Conservation (phyloP, 139 green algal genomes). For the Micractinium sp. region DNA sequence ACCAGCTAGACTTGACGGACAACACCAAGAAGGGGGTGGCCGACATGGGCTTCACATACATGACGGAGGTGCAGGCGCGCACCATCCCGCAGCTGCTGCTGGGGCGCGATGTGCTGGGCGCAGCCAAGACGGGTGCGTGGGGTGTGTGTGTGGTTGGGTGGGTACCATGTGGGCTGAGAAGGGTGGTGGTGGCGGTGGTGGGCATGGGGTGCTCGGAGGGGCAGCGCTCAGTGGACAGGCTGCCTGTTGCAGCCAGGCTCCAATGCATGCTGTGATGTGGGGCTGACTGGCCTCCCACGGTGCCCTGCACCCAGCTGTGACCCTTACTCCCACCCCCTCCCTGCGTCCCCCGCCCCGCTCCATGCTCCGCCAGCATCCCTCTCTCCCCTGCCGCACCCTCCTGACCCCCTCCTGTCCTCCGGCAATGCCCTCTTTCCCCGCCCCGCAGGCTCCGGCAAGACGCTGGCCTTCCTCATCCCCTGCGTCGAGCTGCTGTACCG, state of each 20-base stretch:
- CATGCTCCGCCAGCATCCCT: not conserved
- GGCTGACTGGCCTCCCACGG: not conserved
- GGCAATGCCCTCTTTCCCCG: not conserved
- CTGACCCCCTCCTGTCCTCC: not conserved
- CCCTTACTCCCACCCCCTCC: too few species aligned
- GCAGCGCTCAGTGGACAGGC: too few species aligned
- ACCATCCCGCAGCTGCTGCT: slow-evolving; percentile 92
- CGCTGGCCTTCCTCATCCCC: slow-evolving; percentile 97
- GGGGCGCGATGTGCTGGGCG: slow-evolving; percentile 93
- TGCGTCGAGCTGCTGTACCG: slow-evolving; percentile 91
- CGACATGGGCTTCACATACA: slow-evolving; percentile 85
- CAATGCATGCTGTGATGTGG: not conserved
- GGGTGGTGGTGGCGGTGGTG: not conserved
- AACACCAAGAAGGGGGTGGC: slow-evolving; percentile 67
- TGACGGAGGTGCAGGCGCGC: slow-evolving; percentile 97
- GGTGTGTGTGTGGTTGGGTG: not conserved
- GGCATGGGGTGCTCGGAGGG: not conserved
- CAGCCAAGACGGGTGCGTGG: slow-evolving; percentile 84
- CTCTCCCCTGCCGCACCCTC: not conserved
- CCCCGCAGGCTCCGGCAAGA: slow-evolving; percentile 94
- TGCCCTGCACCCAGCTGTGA: too few species aligned
- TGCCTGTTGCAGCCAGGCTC: not conserved
- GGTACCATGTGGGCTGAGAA: not conserved
- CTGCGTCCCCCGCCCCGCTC: not conserved
- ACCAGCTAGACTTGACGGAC: slow-evolving; percentile 71